Evolutionary conservation across 305 asterid genomes (phyloP), one percentile per base, ranked within the genome.

Genomic region (Fraxinus sp.): DNA sequence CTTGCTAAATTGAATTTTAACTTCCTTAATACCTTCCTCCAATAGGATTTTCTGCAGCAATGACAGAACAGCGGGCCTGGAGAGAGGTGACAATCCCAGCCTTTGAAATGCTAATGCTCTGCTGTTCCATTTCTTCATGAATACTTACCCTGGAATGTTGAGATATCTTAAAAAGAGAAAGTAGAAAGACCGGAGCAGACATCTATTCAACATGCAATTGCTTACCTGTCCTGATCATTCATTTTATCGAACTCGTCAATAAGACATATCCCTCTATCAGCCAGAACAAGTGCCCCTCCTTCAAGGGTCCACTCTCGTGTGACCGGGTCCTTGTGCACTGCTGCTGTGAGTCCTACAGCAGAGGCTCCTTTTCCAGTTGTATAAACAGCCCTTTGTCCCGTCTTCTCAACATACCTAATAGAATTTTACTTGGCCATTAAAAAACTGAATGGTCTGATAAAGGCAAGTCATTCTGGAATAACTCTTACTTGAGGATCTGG

Each of bases 301-400:
- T 97, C 98, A 22, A 97, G 94, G 77, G 98, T 93, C 99, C 99
- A 97, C 85, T 97, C 98, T 86, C 97, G 84, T 22, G 98, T 95
- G 80, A 93, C 97, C 7, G 99, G 99, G 84, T 96, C 99, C 92
- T 93, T 96, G 91, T 95, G 98, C 83, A 95, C 98, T 30, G 97
- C 92, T 79, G 99, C 98, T 22, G 98, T 93, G 80, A 96, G 96
- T 73, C 99, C 99, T 7, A 96, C 98, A 24, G 98, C 98, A 72
- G 98, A 96, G 82, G 99, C 99, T 87, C 98, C 98, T 90, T 96
- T 96, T 77, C 99, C 99, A 68, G 99, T 96, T 41, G 99, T 96
- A 83, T 95, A 96, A 82, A 96, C 98, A 82, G 99, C 98, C 84
- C 98, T 91, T 77, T 92, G 98, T 70, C 96, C 99, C 35, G 98